Evolutionary conservation across 768 basidiomycete genomes (phyloP), one percentile per base, ranked within the genome.

Genomic region (Paxillus ammoniavirescens): DNA sequence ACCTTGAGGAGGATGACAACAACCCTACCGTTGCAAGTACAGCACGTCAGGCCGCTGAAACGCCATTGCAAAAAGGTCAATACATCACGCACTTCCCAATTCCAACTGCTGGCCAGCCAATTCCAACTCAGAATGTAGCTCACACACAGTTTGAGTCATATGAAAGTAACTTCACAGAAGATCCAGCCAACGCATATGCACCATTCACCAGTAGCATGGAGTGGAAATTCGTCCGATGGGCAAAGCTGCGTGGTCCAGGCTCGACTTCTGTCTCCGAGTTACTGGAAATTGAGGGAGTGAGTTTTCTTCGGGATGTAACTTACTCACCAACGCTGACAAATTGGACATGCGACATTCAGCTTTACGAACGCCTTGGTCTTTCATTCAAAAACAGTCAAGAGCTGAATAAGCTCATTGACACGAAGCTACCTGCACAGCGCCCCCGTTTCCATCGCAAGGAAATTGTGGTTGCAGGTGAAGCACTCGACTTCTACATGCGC

Each of bases 401-500:
- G 21, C 21, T 21, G 21, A 21, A 21, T 21, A 21, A 21, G 21
- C 21, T 21, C 21, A 21, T 21, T 21, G 21, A 21, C 21, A 21
- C 21, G 21, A 21, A 21, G 21, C 21, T 21, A 21, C 21, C 21
- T 21, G 21, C 21, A 3, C 21, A 21, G 21, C 21, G 21, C 21
- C 21, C 21, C 21, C 21, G 21, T 21, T 43, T 43, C 13, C n/a
- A 18, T 23, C 21, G 23, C 17, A 43, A 43, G 23, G 42, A 43
- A 28, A 28, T 28, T 40, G 18, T 61, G 0, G 55, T 75, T 35
- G 68, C 43, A 0, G 69, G 65, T 1, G 65, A 75, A 55, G 53
- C 57, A 2, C 65, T 58, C 53, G 71, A 75, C 14, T 38, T 76
- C 0, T 76, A 66, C 50, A 60, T 41, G 18, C 60, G 69, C 1